Evolutionary conservation across 768 basidiomycete genomes (phyloP).

Genomic region (Mycena galopus): DNA sequence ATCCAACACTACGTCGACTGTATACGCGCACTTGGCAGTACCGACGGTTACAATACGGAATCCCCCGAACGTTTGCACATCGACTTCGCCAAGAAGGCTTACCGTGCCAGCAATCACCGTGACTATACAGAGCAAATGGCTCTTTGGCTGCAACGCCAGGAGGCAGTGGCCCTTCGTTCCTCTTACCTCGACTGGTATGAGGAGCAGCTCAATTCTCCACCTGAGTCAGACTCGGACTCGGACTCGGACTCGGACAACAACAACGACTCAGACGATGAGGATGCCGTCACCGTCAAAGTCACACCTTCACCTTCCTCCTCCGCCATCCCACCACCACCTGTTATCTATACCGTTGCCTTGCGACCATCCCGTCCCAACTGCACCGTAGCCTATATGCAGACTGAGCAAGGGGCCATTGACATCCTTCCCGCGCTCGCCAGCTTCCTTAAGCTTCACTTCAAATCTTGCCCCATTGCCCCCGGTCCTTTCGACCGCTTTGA

Average conservation of each 20-base stretch:
- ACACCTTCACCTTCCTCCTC: background rate
- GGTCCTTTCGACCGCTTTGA: too few species aligned
- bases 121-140: conserved; percentile 31
- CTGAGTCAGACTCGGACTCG: too few species aligned
- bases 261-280: background rate
- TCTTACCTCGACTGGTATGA: background rate
- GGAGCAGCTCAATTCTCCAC: background rate
- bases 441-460: too few species aligned
- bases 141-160: conserved; percentile 28
- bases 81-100: conserved; percentile 8
- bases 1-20: background rate
- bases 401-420: too few species aligned
- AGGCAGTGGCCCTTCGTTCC: conserved; percentile 3
- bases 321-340: too few species aligned
- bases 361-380: too few species aligned
- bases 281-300: background rate
- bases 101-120: conserved; percentile 22
- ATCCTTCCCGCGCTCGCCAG: too few species aligned
- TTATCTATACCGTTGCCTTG: too few species aligned
- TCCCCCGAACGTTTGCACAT: background rate
- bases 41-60: background rate
- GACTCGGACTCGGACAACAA: too few species aligned
- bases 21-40: background rate
- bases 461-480: too few species aligned
- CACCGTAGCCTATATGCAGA: too few species aligned